These are phyloP conservation scores for Hevea brasiliensis DNA, from an alignment of 345 rosid species.

Conservation along the genomic window DNA sequence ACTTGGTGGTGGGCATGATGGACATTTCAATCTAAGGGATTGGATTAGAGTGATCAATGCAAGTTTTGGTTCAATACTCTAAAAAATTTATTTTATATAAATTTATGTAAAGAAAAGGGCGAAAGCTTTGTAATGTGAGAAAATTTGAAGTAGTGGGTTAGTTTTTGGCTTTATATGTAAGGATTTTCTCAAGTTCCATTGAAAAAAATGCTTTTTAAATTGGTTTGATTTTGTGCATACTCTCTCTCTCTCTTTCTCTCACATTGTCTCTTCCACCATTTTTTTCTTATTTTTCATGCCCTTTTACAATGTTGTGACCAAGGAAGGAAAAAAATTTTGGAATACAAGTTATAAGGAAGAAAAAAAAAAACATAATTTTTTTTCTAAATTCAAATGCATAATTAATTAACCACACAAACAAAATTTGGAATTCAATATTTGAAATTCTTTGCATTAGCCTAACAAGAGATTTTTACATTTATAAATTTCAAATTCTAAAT, in stretches of 20 bases:
- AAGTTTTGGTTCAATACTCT: neutral
- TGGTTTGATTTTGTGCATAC: neutral
- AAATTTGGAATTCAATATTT: no score
- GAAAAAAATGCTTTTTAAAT: neutral
- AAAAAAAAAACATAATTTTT: no score
- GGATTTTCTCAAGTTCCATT: neutral
- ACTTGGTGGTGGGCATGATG: constrained; percentile 41
- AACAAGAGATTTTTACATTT: no score
- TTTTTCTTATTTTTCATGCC: no score
- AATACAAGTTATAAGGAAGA: no score
- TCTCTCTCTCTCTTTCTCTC: neutral
- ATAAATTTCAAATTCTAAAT: no score
- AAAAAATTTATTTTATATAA: neutral
- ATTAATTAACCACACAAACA: no score
- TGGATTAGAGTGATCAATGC: neutral
- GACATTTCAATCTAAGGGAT: constrained; percentile 39
- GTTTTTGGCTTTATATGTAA: neutral
- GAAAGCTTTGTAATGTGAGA: neutral
- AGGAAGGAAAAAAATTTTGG: no score
- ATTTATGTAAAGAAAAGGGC: neutral
- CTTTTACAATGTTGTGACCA: no score
- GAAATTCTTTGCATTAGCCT: no score
- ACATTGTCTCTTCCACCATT: no score
- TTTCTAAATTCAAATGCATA: no score
- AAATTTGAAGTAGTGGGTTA: neutral